A percentile compares a stretch with the other conserved stretches of the same genome.
Conservation (phyloP, 352 stramenopile species). For the Globisporangium echinulatum region DNA sequence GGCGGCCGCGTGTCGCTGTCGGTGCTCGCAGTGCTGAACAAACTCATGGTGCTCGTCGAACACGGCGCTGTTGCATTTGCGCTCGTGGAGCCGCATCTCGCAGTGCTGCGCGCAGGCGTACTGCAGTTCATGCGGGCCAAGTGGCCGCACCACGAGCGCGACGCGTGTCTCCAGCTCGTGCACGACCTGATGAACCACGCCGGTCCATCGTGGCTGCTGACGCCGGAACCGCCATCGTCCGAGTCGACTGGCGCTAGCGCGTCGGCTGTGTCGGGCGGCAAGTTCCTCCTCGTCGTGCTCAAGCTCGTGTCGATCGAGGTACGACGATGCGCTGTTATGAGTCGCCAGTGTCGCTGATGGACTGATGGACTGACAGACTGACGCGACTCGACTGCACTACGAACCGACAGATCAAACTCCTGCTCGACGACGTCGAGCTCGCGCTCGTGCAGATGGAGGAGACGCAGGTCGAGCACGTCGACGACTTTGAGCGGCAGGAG, state of each 20-base stretch:
- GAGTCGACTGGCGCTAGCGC: constrained; percentile 11
- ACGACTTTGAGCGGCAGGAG: constrained; percentile 36
- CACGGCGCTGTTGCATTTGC: constrained; percentile 29
- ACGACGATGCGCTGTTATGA: constrained; percentile 1
- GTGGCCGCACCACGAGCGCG: constrained; percentile 63
- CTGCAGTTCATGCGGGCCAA: constrained; percentile 63
- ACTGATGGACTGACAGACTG: neutral
- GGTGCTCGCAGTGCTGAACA: constrained; percentile 51
- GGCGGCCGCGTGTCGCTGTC: constrained; percentile 24
- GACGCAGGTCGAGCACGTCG: constrained; percentile 30
- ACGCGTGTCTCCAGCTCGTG: constrained; percentile 53
- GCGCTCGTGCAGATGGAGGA: constrained; percentile 68
- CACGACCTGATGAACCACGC: constrained; percentile 56
- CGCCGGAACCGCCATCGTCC: constrained; percentile 30
- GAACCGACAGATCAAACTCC: constrained; percentile 62
- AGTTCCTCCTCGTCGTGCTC: constrained; percentile 70
- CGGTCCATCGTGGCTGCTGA: constrained; percentile 56
- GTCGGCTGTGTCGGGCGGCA: constrained; percentile 53
- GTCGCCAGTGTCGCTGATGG: neutral
- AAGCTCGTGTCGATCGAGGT: constrained; percentile 81
- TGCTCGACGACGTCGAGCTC: constrained; percentile 78
- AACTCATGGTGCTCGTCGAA: constrained; percentile 48
- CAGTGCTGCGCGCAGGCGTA: constrained; percentile 47
- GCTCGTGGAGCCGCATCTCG: constrained; percentile 48
- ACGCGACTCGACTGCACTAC: too few species aligned